Base-by-base conservation (phyloP, 192 early-diverging fungal species). In the Coemansia sp. region DNA sequence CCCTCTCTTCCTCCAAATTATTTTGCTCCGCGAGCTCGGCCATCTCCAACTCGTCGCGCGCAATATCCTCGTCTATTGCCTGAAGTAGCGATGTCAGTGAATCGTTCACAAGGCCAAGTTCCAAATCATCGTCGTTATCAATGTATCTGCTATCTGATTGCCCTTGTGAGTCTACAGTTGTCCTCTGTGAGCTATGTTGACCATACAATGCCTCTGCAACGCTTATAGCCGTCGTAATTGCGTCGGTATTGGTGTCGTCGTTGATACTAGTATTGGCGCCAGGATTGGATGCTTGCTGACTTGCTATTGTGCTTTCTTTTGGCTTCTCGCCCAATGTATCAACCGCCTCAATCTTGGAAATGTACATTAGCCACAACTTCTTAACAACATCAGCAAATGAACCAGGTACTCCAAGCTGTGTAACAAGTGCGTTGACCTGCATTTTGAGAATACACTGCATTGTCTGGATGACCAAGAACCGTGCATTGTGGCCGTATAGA, bases 321-420 rank as follows among this genome's bases (percentile, higher is more conserved):
- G 24, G 9, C 51, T 3, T 30, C 9, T 30, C 25, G 13, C 9
- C 15, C 47, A 15, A 14, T 43, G 30, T 52, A 17, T 11, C 14
- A 25, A 67, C 41, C n/a, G 59, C 38, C 0, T 49, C 58, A 13
- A 78, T 43, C 59, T 67, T 59, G 23, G 65, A 57, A 7, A 71
- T 65, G 27, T 78, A 78, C 2, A 64, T 50, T 13, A 78, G 65
- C 75, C 75, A 78, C 43, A 78, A 33, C 19, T 64, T 58, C 44
- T 53, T 44, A 15, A 62, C 66, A 0, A 54, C 53, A 5, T 39
- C 75, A 2, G 68, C 5, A 14, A 71, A 46, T n/a, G 53, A 46
- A 19, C 58, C 62, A 2, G 75, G 75, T 13, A 64, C 68, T 9
- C 59, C 59, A 7, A 61, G 55, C 22, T 68, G 58, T 9, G 44